phyloP scores from a whole-genome alignment of 2,329 filamentous ascomycete genomes.

The Camillea tinctor region DNA sequence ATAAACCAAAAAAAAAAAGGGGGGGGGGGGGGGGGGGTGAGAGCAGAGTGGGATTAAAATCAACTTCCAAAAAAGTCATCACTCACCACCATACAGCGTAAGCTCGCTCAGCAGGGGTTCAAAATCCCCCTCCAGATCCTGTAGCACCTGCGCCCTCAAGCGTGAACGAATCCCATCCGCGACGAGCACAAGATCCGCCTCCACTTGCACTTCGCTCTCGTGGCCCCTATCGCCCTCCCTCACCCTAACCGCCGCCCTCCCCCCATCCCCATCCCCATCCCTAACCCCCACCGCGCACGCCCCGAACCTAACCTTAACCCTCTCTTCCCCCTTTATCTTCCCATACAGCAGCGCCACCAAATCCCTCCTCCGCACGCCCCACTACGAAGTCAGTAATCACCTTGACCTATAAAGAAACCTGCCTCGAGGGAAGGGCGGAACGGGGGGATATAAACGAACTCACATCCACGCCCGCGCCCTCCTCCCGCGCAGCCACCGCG shows the following conservation, averaged over 20 bases:
- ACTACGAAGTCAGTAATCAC: too few species aligned
- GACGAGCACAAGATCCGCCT: constrained; percentile 6
- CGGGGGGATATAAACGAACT: too few species aligned
- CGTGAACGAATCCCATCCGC: constrained; percentile 8
- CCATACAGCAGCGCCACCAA: not conserved
- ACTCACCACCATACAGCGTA: constrained; percentile 5
- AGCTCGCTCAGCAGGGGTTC: constrained; percentile 6
- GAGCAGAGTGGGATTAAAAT: too few species aligned
- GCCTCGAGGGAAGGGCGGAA: too few species aligned
- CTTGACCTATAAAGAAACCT: too few species aligned
- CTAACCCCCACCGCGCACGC: not conserved
- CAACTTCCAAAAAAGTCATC: too few species aligned
- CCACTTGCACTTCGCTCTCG: not conserved
- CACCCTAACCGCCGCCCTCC: not conserved
- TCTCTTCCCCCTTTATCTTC: not conserved
- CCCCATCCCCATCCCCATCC: not conserved
- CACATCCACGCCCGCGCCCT: too few species aligned
- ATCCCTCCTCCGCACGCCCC: not conserved
- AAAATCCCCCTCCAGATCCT: not conserved
- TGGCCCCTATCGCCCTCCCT: not conserved
- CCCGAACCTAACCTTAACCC: constrained; percentile 1
- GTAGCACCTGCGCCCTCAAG: constrained; percentile 1
- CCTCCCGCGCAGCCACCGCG: constrained; percentile 1
- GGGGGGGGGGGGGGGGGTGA: too few species aligned
- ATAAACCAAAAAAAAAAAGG: too few species aligned